A percentile compares a stretch with the other conserved stretches of the same genome.
Conservation (phyloP, 2,329 filamentous ascomycete genomes). For the Botryotinia convoluta region DNA sequence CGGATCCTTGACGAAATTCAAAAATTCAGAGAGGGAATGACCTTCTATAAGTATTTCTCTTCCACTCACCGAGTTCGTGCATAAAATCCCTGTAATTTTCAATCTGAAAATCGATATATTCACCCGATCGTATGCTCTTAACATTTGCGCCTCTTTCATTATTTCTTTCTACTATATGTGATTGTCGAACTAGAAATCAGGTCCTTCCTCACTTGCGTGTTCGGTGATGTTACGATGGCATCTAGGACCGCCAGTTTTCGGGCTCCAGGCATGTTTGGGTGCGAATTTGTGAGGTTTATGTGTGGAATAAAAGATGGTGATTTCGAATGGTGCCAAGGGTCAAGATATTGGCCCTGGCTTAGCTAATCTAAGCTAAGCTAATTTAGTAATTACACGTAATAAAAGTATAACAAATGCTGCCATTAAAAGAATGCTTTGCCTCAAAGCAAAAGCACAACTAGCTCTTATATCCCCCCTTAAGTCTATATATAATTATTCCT, state of each 20-base stretch:
- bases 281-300: no score
- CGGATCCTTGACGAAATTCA: background rate
- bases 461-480: no score
- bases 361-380: no score
- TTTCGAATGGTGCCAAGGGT: no score
- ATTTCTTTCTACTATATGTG: rapidly evolving
- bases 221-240: background rate
- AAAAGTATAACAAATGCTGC: no score
- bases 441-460: no score
- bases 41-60: background rate
- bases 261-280: background rate
- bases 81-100: background rate
- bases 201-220: background rate
- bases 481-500: no score
- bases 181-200: background rate
- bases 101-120: background rate
- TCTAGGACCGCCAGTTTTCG: background rate
- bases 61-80: background rate
- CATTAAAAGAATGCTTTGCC: no score
- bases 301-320: no score
- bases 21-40: background rate
- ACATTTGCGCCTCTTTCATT: background rate
- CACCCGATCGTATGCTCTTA: background rate
- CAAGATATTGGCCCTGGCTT: no score
- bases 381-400: no score